Percentiles rank a stretch among this genome's conserved stretches.
phyloP scores from a whole-genome alignment of 129 eudicot species.

The Dittrichia graveolens region DNA sequence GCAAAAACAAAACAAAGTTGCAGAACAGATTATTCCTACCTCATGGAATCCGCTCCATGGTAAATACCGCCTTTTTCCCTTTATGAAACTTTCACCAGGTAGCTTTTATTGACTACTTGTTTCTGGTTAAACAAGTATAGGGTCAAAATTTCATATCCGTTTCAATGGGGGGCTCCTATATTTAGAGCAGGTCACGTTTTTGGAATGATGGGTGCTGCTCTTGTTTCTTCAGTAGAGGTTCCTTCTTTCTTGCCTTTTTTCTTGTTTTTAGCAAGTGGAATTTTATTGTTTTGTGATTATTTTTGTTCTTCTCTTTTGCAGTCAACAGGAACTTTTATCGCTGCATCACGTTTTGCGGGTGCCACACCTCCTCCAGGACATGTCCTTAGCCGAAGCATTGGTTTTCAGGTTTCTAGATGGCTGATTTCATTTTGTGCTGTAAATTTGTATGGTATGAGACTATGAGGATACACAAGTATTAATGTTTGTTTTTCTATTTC shows the following conservation, averaged over 20 bases:
- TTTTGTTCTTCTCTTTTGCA: slow-evolving; percentile 39
- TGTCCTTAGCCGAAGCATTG: slow-evolving; percentile 89
- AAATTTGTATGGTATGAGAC: no score
- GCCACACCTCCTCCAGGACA: slow-evolving; percentile 94
- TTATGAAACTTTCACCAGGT: neutral
- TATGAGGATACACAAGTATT: neutral
- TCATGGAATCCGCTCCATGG: slow-evolving; percentile 90
- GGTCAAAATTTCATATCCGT: slow-evolving; percentile 85
- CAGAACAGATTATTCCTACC: slow-evolving; percentile 70
- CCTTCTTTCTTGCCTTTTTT: slow-evolving; percentile 1
- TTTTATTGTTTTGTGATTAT: neutral
- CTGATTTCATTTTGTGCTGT: no score
- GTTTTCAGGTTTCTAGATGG: slow-evolving; percentile 63
- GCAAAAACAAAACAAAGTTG: slow-evolving; percentile 61
- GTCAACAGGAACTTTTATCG: slow-evolving; percentile 88
- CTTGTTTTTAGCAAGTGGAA: neutral
- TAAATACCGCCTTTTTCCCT: slow-evolving; percentile 25
- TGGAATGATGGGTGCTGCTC: slow-evolving; percentile 98
- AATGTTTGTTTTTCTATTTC: neutral
- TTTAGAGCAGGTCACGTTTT: slow-evolving; percentile 96
- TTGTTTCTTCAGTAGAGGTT: slow-evolving; percentile 96
- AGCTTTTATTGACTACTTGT: neutral
- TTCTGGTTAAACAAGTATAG: slow-evolving; percentile 34
- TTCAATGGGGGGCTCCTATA: slow-evolving; percentile 96
- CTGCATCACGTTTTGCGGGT: slow-evolving; percentile 89